These are phyloP conservation scores for Arxiozyma bovina DNA, from an alignment of 1,139 yeast genomes.

Conservation along the genomic window DNA sequence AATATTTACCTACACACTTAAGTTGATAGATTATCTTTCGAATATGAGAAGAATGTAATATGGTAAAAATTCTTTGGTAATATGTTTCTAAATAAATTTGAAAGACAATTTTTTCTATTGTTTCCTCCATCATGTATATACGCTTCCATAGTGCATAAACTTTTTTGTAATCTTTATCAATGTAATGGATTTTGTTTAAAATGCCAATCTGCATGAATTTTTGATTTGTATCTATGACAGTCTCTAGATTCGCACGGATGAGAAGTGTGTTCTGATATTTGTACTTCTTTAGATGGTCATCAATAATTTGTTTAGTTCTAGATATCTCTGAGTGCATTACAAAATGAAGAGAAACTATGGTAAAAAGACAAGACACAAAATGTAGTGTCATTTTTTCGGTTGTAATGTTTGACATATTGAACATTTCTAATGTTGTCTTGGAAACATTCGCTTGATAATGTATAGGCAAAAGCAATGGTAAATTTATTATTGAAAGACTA, in stretches of 20 bases:
- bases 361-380: slow-evolving; percentile 43
- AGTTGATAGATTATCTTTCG: not conserved
- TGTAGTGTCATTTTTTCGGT: slow-evolving; percentile 44
- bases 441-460: slow-evolving; percentile 39
- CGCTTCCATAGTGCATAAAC: slow-evolving; percentile 32
- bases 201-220: slow-evolving; percentile 24
- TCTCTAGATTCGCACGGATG: slow-evolving; percentile 42
- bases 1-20: not conserved
- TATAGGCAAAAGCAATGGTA: slow-evolving; percentile 49
- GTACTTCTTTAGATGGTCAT: slow-evolving; percentile 30
- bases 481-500: slow-evolving; percentile 42
- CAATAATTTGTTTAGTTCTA: slow-evolving; percentile 30
- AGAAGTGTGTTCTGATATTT: slow-evolving; percentile 37
- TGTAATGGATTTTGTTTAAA: slow-evolving; percentile 42
- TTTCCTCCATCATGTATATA: slow-evolving; percentile 24
- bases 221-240: slow-evolving; percentile 31
- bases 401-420: slow-evolving; percentile 55
- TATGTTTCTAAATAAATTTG: slow-evolving; percentile 19
- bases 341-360: slow-evolving; percentile 47
- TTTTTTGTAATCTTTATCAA: slow-evolving; percentile 36
- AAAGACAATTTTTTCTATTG: slow-evolving; percentile 36
- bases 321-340: slow-evolving; percentile 44
- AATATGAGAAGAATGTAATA: not conserved
- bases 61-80: slow-evolving; percentile 4
- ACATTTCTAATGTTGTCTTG: slow-evolving; percentile 36